Conservation (phyloP, 768 basidiomycete genomes). For the Mycena venus region DNA sequence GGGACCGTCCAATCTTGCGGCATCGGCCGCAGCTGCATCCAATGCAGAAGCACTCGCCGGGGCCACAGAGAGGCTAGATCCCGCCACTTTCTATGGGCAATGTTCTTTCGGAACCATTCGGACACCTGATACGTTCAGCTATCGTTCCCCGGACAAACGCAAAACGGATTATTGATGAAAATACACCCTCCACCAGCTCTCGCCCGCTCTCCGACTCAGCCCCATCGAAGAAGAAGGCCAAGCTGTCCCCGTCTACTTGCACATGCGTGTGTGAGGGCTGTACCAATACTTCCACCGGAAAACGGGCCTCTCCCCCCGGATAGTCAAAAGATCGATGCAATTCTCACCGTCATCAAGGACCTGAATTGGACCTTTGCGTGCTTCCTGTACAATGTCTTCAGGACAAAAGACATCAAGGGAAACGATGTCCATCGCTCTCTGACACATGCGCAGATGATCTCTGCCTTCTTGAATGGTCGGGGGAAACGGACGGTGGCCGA, state of each 20-base stretch:
- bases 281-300: not conserved
- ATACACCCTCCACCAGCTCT: not conserved
- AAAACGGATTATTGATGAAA: not conserved
- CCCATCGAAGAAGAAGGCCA: not conserved
- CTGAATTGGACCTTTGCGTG: conserved; percentile 10
- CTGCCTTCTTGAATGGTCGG: not conserved
- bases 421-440: not conserved
- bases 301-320: not conserved
- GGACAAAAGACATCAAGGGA: not conserved
- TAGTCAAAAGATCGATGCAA: conserved; percentile 6
- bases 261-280: too few species aligned
- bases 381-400: conserved; percentile 10
- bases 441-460: conserved; percentile 14
- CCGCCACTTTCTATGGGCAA: not conserved
- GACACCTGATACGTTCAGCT: not conserved
- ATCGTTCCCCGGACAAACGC: not conserved
- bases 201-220: not conserved
- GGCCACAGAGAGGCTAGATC: too few species aligned
- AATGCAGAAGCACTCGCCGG: too few species aligned
- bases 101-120: not conserved
- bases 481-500: not conserved
- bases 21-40: too few species aligned
- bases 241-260: not conserved
- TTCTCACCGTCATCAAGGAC: not conserved
- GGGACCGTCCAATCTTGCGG: too few species aligned